phyloP scores from a whole-genome alignment of 2,329 filamentous ascomycete species.

The Diaporthe ilicicola region DNA sequence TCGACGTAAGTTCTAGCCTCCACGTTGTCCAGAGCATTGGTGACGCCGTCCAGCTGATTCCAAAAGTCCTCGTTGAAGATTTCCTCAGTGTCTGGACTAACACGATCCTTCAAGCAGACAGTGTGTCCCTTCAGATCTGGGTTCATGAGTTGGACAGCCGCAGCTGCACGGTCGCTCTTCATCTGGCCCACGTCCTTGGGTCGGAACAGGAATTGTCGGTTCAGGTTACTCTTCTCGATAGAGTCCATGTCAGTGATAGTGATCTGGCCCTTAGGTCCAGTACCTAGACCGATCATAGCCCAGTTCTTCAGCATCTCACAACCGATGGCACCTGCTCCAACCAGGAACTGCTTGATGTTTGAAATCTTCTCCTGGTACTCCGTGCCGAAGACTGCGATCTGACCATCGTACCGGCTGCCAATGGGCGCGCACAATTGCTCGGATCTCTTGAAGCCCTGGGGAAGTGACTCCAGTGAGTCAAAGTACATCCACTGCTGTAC shows the following conservation, averaged over 20 bases:
- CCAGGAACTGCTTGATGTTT: constrained; percentile 91
- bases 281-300: constrained; percentile 96
- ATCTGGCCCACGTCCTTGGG: constrained; percentile 91
- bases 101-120: constrained; percentile 83
- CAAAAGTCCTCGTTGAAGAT: constrained; percentile 96
- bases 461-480: constrained; percentile 95
- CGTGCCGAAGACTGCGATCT: constrained; percentile 94
- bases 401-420: constrained; percentile 91
- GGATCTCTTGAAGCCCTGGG: constrained; percentile 75
- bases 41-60: constrained; percentile 86
- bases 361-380: constrained; percentile 94
- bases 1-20: constrained; percentile 97
- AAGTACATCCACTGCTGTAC: constrained; percentile 97
- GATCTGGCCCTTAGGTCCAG: constrained; percentile 88
- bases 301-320: constrained; percentile 99
- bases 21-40: constrained; percentile 97
- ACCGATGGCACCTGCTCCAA: constrained; percentile 95
- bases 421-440: constrained; percentile 89
- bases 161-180: constrained; percentile 94
- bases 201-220: constrained; percentile 96
- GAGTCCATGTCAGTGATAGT: constrained; percentile 97
- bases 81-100: constrained; percentile 90
- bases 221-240: constrained; percentile 98
- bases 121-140: constrained; percentile 90
- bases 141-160: constrained; percentile 94